These are phyloP conservation scores for Linum trigynum DNA, from an alignment of 345 rosid species.

Conservation along the genomic window DNA sequence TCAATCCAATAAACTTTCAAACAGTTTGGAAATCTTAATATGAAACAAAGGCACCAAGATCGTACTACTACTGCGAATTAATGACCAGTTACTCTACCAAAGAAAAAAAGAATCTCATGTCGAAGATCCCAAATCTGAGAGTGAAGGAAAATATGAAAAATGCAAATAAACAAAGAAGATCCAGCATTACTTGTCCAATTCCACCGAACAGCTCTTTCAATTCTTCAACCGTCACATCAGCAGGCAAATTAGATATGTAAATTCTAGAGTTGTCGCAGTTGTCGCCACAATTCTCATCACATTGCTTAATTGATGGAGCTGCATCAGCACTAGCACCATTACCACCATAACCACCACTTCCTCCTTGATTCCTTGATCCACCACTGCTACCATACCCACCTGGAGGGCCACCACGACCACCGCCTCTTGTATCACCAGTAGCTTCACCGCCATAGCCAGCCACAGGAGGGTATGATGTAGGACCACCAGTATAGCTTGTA, in stretches of 20 bases:
- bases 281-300: slow-evolving; percentile 72
- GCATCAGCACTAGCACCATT: slow-evolving; percentile 30
- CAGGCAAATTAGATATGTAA: slow-evolving; percentile 92
- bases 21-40: neutral
- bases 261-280: slow-evolving; percentile 87
- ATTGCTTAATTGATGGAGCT: slow-evolving; percentile 63
- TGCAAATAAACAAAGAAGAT: slow-evolving; percentile 12
- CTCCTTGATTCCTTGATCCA: slow-evolving; percentile 48
- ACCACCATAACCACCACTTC: slow-evolving; percentile 28
- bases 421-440: slow-evolving; percentile 42
- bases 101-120: neutral
- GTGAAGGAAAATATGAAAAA: neutral
- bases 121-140: neutral
- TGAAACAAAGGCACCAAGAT: neutral
- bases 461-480: slow-evolving; percentile 37
- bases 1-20: neutral
- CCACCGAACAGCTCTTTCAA: slow-evolving; percentile 89
- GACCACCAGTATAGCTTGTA: slow-evolving; percentile 66
- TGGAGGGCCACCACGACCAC: slow-evolving; percentile 40
- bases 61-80: too few species aligned
- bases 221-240: slow-evolving; percentile 82
- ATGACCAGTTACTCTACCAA: too few species aligned
- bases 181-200: slow-evolving; percentile 79
- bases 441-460: slow-evolving; percentile 59
- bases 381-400: slow-evolving; percentile 34